Percentiles rank a stretch among this genome's conserved stretches.
These are phyloP conservation scores for Lactarius pseudohatsudake DNA, from an alignment of 768 basidiomycete species.

Conservation along the genomic window DNA sequence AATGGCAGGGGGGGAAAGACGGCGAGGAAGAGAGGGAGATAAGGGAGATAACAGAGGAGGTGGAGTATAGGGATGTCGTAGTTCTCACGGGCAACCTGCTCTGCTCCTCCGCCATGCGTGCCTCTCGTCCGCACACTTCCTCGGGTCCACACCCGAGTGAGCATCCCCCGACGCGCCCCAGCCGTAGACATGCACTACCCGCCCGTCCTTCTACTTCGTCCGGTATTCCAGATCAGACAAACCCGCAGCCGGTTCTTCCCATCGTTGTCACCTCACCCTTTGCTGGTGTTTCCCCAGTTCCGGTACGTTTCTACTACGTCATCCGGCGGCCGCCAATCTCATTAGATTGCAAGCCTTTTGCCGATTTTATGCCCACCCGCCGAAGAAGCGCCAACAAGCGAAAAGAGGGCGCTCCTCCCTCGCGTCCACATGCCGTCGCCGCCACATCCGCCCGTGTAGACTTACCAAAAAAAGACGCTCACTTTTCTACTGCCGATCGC, in stretches of 20 bases:
- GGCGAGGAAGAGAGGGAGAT: background rate
- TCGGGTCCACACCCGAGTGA: background rate
- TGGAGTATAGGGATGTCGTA: background rate
- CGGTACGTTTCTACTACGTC: constrained; percentile 15
- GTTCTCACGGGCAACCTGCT: background rate
- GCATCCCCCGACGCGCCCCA: background rate
- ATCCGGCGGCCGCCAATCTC: background rate
- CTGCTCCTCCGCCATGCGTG: constrained; percentile 16
- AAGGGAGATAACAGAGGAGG: background rate
- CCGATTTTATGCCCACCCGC: constrained; percentile 26
- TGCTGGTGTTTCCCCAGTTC: constrained; percentile 12
- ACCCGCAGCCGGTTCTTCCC: background rate
- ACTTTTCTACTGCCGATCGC: constrained; percentile 62
- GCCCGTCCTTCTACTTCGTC: constrained; percentile 24
- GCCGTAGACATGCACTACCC: background rate
- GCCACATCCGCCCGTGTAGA: background rate
- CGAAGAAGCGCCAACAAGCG: constrained; percentile 25
- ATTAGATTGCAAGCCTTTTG: constrained; percentile 20
- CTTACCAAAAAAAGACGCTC: constrained; percentile 26
- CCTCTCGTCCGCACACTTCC: constrained; percentile 21
- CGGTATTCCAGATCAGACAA: constrained; percentile 14
- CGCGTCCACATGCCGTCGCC: constrained; percentile 1
- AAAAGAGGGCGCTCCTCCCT: constrained; percentile 12
- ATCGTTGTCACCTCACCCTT: constrained; percentile 16
- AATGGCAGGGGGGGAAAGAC: background rate